Evolutionary conservation across 345 rosid species (phyloP).

Genomic region (Erodium maritimum): DNA sequence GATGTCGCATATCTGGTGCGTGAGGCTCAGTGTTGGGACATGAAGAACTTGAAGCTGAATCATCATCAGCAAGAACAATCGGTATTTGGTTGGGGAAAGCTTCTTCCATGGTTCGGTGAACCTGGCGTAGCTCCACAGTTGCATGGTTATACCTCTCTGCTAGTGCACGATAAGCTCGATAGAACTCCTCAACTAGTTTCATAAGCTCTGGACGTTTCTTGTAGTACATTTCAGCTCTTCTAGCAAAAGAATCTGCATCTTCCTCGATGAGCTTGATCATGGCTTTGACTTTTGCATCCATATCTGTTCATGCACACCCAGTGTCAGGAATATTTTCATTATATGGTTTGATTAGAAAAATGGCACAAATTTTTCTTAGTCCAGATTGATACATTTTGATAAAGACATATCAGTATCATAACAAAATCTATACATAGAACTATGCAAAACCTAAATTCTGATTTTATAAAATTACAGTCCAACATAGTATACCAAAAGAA

Average conservation of each 20-base stretch:
- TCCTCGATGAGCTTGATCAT: slow-evolving; percentile 32
- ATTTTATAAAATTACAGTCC: no score
- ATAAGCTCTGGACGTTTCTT: slow-evolving; percentile 32
- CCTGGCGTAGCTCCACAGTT: slow-evolving; percentile 24
- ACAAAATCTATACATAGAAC: no score
- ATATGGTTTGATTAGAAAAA: no score
- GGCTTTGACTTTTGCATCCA: slow-evolving; percentile 25
- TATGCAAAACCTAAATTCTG: no score
- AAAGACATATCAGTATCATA: no score
- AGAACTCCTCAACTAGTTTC: slow-evolving; percentile 32
- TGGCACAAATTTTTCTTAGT: no score
- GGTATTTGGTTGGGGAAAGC: slow-evolving; percentile 29
- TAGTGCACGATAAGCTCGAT: slow-evolving; percentile 31
- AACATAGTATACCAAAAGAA: no score
- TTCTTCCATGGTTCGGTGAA: slow-evolving; percentile 21
- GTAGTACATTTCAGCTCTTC: slow-evolving; percentile 32
- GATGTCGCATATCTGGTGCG: no score
- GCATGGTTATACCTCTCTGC: slow-evolving; percentile 33
- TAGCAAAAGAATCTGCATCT: slow-evolving; percentile 35
- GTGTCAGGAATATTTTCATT: no score
- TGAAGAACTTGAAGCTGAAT: slow-evolving; percentile 12
- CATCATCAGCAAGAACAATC: slow-evolving; percentile 12
- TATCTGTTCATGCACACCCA: slow-evolving; percentile 12
- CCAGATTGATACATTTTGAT: no score
- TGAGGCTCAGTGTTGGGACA: slow-evolving; percentile 7